Evolutionary conservation across 345 rosid genomes (phyloP).

Genomic region (Camelina laxa): DNA sequence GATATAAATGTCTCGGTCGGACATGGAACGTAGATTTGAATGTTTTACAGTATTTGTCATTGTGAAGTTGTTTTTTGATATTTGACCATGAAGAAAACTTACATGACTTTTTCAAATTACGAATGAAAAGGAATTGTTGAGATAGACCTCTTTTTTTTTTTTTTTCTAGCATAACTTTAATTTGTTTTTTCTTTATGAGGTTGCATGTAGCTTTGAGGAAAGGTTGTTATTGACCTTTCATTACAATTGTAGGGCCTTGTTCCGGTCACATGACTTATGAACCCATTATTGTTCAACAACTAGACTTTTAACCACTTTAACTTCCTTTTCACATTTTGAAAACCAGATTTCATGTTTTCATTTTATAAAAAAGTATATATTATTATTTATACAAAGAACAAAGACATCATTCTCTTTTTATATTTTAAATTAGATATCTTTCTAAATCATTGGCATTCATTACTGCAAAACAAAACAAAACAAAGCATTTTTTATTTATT

Average conservation of each 20-base stretch:
- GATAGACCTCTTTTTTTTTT: not conserved
- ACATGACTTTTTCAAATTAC: slow-evolving; percentile 38
- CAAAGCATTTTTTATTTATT: not conserved
- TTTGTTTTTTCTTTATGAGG: not conserved
- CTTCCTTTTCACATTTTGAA: slow-evolving; percentile 44
- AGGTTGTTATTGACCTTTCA: slow-evolving; percentile 49
- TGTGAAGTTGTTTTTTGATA: slow-evolving; percentile 12
- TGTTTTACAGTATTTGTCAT: slow-evolving; percentile 2
- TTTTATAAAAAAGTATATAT: not conserved
- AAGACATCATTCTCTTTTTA: not conserved
- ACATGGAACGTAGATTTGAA: slow-evolving; percentile 5
- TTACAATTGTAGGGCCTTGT: slow-evolving; percentile 40
- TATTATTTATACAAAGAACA: not conserved
- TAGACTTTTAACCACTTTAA: slow-evolving; percentile 47
- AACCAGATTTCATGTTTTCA: not conserved
- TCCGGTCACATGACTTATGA: slow-evolving; percentile 44
- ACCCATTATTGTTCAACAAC: slow-evolving; percentile 47
- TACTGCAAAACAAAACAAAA: not conserved
- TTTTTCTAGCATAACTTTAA: not conserved
- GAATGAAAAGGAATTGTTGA: slow-evolving; percentile 35
- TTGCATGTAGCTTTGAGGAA: slow-evolving; percentile 34
- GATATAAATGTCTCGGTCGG: slow-evolving; percentile 9
- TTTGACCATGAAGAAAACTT: slow-evolving; percentile 38
- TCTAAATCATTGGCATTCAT: not conserved
- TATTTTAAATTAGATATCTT: not conserved